Percentiles rank a stretch among this genome's conserved stretches.
These are phyloP conservation scores for Penicillium samsonianum DNA, from an alignment of 495 filamentous ascomycete genomes.

Conservation along the genomic window DNA sequence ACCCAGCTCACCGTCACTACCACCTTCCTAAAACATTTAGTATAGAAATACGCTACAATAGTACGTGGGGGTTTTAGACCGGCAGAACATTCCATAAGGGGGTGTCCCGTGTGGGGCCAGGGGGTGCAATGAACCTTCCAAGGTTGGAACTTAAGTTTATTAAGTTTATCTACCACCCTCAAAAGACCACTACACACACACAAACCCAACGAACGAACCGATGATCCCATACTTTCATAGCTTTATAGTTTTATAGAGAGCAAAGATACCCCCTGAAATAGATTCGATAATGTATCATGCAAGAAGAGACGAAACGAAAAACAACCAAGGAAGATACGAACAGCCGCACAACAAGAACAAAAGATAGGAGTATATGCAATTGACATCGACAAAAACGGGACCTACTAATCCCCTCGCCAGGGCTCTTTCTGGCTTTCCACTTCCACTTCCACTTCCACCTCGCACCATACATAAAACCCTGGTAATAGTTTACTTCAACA, in stretches of 20 bases:
- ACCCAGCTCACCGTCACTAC: too few relatives aligned
- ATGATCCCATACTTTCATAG: background rate
- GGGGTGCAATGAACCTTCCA: too few relatives aligned
- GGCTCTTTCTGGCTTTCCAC: background rate
- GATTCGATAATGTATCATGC: constrained; percentile 7
- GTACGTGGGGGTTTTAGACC: too few relatives aligned
- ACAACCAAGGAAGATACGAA: background rate
- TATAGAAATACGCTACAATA: too few relatives aligned
- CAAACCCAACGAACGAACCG: background rate
- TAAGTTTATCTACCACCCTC: too few relatives aligned
- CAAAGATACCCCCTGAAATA: background rate
- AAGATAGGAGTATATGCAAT: constrained; percentile 10
- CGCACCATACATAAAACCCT: background rate
- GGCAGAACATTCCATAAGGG: too few relatives aligned
- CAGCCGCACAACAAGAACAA: constrained; percentile 1
- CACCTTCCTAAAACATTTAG: too few relatives aligned
- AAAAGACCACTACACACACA: background rate
- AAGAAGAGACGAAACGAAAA: background rate
- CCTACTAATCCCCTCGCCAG: background rate
- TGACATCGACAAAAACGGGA: background rate
- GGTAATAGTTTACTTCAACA: background rate
- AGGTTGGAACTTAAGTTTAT: too few relatives aligned
- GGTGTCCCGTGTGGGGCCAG: too few relatives aligned
- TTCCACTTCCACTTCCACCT: background rate
- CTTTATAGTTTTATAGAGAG: background rate